Evolutionary conservation across 2,329 filamentous ascomycete genomes (phyloP).

Genomic region (Fusarium azukiicola): DNA sequence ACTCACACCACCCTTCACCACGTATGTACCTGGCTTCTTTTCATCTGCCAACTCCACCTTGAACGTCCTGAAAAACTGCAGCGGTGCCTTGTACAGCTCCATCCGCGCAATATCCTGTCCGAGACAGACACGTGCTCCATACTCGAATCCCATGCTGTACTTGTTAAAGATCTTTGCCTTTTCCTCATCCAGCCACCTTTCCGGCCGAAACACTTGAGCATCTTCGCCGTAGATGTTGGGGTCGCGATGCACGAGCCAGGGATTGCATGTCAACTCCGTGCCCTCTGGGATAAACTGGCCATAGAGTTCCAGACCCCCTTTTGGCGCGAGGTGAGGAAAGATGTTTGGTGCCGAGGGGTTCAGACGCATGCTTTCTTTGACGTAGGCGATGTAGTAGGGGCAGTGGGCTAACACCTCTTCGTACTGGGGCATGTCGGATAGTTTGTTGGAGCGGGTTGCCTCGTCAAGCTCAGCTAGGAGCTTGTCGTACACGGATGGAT

Average conservation of each 20-base stretch:
- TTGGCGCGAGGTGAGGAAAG: slow-evolving; percentile 71
- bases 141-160: slow-evolving; percentile 61
- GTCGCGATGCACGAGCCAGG: slow-evolving; percentile 62
- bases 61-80: slow-evolving; percentile 43
- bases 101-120: slow-evolving; percentile 68
- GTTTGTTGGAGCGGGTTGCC: slow-evolving; percentile 56
- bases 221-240: slow-evolving; percentile 57
- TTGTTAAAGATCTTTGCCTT: slow-evolving; percentile 55
- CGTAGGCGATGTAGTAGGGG: slow-evolving; percentile 74
- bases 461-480: slow-evolving; percentile 52
- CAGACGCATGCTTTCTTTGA: slow-evolving; percentile 75
- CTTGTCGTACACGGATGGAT: slow-evolving; percentile 45
- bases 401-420: slow-evolving; percentile 42
- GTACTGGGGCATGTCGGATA: slow-evolving; percentile 61
- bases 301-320: slow-evolving; percentile 66
- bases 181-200: slow-evolving; percentile 63
- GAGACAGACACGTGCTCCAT: slow-evolving; percentile 66
- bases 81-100: slow-evolving; percentile 60
- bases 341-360: slow-evolving; percentile 72
- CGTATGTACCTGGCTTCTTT: slow-evolving; percentile 34
- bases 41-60: slow-evolving; percentile 36
- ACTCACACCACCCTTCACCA: slow-evolving; percentile 45
- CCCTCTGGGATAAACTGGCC: slow-evolving; percentile 57
- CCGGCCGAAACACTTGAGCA: no score
- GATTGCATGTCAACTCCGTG: slow-evolving; percentile 61